Evolutionary conservation across 2,329 filamentous ascomycete genomes (phyloP).

Genomic region (Penicillium sp.): DNA sequence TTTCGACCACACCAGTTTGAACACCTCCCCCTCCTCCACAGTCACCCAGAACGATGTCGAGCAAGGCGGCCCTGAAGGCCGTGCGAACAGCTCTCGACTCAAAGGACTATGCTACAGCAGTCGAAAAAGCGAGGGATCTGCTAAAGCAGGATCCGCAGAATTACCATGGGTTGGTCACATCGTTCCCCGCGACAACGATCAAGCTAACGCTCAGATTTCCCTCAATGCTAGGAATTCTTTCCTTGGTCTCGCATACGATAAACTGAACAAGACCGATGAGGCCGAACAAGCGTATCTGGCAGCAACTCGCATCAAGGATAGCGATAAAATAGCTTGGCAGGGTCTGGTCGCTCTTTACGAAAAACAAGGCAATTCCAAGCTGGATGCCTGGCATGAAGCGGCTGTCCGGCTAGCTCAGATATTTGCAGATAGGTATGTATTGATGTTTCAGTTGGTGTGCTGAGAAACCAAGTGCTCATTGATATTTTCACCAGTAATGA

Average conservation of each 20-base stretch:
- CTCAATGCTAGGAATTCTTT: constrained; percentile 70
- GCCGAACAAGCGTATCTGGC: constrained; percentile 76
- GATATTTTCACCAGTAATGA: constrained; percentile 53
- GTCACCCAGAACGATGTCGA: constrained; percentile 39
- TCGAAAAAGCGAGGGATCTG: constrained; percentile 69
- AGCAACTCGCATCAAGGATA: constrained; percentile 72
- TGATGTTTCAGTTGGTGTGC: neutral
- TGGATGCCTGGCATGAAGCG: constrained; percentile 75
- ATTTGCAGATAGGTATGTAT: constrained; percentile 65
- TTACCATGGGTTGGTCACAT: constrained; percentile 73
- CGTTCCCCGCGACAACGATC: neutral
- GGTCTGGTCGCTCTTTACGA: constrained; percentile 86
- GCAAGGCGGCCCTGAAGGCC: constrained; percentile 78
- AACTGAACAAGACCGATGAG: constrained; percentile 70
- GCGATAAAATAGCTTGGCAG: constrained; percentile 87
- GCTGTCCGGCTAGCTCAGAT: constrained; percentile 75
- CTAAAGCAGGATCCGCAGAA: constrained; percentile 74
- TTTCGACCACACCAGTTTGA: constrained; percentile 21
- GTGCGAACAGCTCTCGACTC: constrained; percentile 78
- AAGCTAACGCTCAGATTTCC: constrained; percentile 3
- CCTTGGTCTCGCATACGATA: constrained; percentile 81
- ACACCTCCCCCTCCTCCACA: constrained; percentile 23
- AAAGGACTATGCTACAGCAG: constrained; percentile 77
- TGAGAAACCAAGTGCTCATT: neutral
- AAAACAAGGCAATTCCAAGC: constrained; percentile 69